Conservation (phyloP, 2,329 filamentous ascomycete species). For the Fusarium sp. region DNA sequence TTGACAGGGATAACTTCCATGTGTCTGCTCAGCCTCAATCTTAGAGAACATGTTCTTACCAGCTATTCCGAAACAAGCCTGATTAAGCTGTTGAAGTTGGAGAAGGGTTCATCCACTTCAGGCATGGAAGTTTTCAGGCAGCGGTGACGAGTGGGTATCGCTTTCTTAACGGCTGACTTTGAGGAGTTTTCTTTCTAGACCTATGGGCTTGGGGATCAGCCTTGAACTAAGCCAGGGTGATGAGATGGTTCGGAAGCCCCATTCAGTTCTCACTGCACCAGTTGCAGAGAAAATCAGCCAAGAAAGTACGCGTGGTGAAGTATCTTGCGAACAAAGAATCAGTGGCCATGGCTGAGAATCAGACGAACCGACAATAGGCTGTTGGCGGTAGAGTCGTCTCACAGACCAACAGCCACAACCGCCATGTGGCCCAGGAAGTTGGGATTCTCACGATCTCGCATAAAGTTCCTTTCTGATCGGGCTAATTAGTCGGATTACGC, state of each 20-base stretch:
- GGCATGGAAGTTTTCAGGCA: constrained; percentile 5
- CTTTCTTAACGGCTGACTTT: constrained; percentile 31
- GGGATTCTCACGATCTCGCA: constrained; percentile 16
- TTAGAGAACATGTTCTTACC: constrained; percentile 11
- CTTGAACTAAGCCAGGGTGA: constrained; percentile 13
- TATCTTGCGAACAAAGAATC: constrained; percentile 10
- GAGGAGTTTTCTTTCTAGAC: constrained; percentile 4
- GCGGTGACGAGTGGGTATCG: constrained; percentile 21
- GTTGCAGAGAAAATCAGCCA: background rate
- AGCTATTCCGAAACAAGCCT: background rate
- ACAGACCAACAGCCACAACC: constrained; percentile 14
- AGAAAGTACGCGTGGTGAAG: background rate
- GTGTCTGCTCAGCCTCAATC: constrained; percentile 32
- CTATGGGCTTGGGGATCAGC: constrained; percentile 8
- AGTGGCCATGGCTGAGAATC: constrained; percentile 8
- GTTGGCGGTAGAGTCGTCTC: constrained; percentile 9
- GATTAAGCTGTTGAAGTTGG: background rate
- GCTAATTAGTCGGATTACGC: constrained; percentile 5
- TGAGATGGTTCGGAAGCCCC: background rate
- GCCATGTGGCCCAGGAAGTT: constrained; percentile 6
- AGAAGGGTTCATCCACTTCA: background rate
- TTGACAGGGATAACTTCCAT: constrained; percentile 12
- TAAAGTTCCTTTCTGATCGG: constrained; percentile 2
- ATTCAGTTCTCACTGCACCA: background rate
- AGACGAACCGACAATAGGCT: constrained; percentile 28